Evolutionary conservation across 352 stramenopile genomes (phyloP).

Genomic region (Halophytophthora batemanensis): DNA sequence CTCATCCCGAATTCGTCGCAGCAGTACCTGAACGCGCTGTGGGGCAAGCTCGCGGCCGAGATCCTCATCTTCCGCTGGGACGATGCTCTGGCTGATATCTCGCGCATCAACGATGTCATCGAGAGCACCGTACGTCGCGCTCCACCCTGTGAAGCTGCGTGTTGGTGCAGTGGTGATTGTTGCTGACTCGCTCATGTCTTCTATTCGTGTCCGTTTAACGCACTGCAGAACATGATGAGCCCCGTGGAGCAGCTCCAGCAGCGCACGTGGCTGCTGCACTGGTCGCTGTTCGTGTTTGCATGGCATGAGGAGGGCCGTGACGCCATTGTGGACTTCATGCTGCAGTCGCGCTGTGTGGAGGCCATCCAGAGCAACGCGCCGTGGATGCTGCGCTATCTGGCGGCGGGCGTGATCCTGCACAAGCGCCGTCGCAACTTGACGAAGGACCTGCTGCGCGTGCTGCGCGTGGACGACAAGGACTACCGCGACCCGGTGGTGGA

Average conservation of each 20-base stretch:
- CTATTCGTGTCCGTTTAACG: neutral
- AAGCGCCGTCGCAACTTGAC: conserved; percentile 93
- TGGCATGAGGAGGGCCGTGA: conserved; percentile 94
- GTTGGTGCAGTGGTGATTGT: neutral
- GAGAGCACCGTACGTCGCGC: conserved; percentile 82
- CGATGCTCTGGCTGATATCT: conserved; percentile 92
- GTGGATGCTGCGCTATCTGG: conserved; percentile 97
- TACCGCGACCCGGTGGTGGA: conserved; percentile 86
- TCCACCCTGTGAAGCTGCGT: neutral
- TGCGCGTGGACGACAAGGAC: conserved; percentile 87
- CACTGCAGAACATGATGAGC: conserved; percentile 56
- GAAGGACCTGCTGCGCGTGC: conserved; percentile 95
- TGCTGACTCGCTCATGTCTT: conserved; percentile 3
- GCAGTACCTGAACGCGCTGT: conserved; percentile 90
- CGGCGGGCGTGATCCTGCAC: conserved; percentile 96
- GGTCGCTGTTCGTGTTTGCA: conserved; percentile 95
- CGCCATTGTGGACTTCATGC: conserved; percentile 97
- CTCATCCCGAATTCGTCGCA: conserved; percentile 83
- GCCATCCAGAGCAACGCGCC: conserved; percentile 98
- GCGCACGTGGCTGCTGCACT: conserved; percentile 98
- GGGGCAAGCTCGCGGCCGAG: conserved; percentile 95
- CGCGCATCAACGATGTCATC: conserved; percentile 93
- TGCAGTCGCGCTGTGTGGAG: conserved; percentile 90
- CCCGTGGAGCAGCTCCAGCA: conserved; percentile 95
- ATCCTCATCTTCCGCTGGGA: conserved; percentile 97